Base-by-base conservation (phyloP, 2,329 filamentous ascomycete species). In the Dryadomyces quercus-mongolicae region DNA sequence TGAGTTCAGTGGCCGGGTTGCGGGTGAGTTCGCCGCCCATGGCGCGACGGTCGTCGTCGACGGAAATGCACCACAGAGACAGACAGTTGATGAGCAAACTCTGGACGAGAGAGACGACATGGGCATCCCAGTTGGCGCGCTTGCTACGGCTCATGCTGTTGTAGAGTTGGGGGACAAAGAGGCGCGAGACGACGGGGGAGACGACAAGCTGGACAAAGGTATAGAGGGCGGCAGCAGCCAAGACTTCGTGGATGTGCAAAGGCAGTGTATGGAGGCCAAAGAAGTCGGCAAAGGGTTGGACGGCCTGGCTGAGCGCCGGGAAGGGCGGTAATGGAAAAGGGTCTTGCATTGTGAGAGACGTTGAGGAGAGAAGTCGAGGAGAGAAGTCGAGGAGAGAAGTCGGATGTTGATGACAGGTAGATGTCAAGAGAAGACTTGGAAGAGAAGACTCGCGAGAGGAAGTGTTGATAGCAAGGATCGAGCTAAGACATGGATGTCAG, bases 81-180 rank as follows among this genome's bases (percentile, higher is more conserved):
- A 91, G 70, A 49, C 61, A 66, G 66, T 85, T 88, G 70, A 94
- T 87, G 54, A 88, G 70, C 36, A 76, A 72, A 65, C 82, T 85
- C 74, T 94, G 88, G 54, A 88, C 74, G 60, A 93, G 77, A n/a
- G 86, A 90, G 36, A 93, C 88, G 54, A 92, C 83, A 65, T 92
- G 88, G 22, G 89, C 84, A 66, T 94, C 82, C 88, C 88, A 93
- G 74, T 86, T 93, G 58, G 89, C 74, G 64, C 77, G 78, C 55
- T 85, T 87, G 54, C 78, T 75, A 25, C 73, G 70, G 50, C 81
- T 78, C 61, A 88, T 75, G 49, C 69, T 66, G 70, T 93, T 66
- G 70, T 93, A 93, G 60, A 78, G 74, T 48, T 73, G 62, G 2
- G 85, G 80, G 59, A 85, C 82, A 56, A 89, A 66, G 55, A 71